phyloP scores from a whole-genome alignment of 2,329 filamentous ascomycete species.

The Davidsoniella virescens region DNA sequence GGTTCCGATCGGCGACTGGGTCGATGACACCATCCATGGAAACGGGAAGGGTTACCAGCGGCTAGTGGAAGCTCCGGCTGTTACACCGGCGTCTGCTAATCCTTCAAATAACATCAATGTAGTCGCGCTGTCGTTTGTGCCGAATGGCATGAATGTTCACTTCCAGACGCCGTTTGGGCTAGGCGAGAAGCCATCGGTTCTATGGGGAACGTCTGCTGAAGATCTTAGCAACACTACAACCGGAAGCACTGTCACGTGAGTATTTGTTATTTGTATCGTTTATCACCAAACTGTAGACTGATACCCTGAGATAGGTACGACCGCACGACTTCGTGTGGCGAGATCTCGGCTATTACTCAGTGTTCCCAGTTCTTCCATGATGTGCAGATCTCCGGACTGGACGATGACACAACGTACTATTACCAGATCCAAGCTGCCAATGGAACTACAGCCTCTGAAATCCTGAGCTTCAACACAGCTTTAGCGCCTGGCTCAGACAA shows the following conservation, averaged over 20 bases:
- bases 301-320: constrained; percentile 23
- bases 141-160: constrained; percentile 33
- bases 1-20: constrained; percentile 34
- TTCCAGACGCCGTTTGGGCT: constrained; percentile 37
- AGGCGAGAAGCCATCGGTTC: constrained; percentile 25
- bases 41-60: constrained; percentile 36
- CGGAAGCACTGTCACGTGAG: constrained; percentile 26
- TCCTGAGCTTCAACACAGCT: constrained; percentile 30
- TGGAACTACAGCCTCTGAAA: constrained; percentile 30
- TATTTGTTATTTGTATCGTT: neutral
- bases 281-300: neutral
- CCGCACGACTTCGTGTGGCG: constrained; percentile 33
- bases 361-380: constrained; percentile 37
- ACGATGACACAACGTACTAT: constrained; percentile 31
- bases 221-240: constrained; percentile 21
- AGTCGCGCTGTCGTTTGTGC: constrained; percentile 31
- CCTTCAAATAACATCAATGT: constrained; percentile 37
- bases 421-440: constrained; percentile 33
- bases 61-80: constrained; percentile 32
- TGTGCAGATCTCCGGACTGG: constrained; percentile 26
- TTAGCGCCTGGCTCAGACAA: constrained; percentile 25
- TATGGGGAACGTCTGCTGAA: constrained; percentile 24
- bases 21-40: constrained; percentile 31
- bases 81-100: constrained; percentile 25
- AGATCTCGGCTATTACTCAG: constrained; percentile 26